These are phyloP conservation scores for Apiotrichum sp. DNA, from an alignment of 1,284 basidiomycete genomes.

Conservation along the genomic window DNA sequence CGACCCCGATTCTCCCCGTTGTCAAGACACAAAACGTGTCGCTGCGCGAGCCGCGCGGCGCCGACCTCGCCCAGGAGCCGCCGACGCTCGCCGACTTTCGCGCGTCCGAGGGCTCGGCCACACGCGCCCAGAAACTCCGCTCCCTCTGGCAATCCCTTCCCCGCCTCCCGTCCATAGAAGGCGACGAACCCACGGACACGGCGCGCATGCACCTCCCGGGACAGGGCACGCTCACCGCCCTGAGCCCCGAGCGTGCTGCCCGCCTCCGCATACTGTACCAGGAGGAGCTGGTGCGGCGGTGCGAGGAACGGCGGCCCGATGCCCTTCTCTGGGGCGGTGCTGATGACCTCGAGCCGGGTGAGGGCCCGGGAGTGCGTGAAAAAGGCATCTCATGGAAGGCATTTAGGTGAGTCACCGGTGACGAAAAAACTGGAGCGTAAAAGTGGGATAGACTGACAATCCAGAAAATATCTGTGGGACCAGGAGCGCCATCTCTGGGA, in stretches of 20 bases:
- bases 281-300: conserved; percentile 64
- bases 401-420: conserved; percentile 53
- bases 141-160: conserved; percentile 45
- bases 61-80: conserved; percentile 6
- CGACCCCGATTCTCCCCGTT: background rate
- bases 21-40: background rate
- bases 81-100: conserved; percentile 42
- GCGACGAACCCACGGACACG: conserved; percentile 30
- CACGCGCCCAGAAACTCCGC: conserved; percentile 39
- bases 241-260: conserved; percentile 64
- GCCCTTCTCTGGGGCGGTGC: conserved; percentile 50
- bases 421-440: background rate
- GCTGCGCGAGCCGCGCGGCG: conserved; percentile 13
- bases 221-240: conserved; percentile 44
- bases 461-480: conserved; percentile 33
- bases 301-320: conserved; percentile 43
- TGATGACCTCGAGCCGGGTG: conserved; percentile 43
- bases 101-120: conserved; percentile 33
- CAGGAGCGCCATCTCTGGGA: conserved; percentile 68
- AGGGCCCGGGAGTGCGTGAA: conserved; percentile 21
- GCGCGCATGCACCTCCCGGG: conserved; percentile 42
- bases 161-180: conserved; percentile 26
- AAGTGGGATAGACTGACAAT: conserved; percentile 29
- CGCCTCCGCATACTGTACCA: conserved; percentile 66
- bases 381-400: conserved; percentile 63